phyloP scores from a whole-genome alignment of 371 early-diverging fungal species.

The Dichotomocladium elegans region DNA sequence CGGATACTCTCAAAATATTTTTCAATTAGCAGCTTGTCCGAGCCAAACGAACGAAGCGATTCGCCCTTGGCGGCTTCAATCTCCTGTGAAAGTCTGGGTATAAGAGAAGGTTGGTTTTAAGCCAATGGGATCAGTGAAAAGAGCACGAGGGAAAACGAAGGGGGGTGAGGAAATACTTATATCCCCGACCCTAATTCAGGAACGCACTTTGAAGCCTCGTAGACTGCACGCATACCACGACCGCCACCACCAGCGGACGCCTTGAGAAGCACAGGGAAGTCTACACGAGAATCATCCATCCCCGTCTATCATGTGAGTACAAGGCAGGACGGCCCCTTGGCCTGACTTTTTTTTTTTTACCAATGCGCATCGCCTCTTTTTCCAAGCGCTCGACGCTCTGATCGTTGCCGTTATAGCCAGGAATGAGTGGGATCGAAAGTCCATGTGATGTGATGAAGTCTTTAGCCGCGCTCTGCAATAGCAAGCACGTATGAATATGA shows the following conservation, averaged over 20 bases:
- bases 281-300: constrained; percentile 24
- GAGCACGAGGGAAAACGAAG: no score
- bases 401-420: constrained; percentile 89
- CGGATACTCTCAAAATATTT: constrained; percentile 89
- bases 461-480: constrained; percentile 69
- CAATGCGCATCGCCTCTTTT: constrained; percentile 51
- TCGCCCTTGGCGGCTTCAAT: constrained; percentile 78
- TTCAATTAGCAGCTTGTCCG: constrained; percentile 86
- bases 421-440: constrained; percentile 82
- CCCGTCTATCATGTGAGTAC: neutral
- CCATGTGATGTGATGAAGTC: constrained; percentile 39
- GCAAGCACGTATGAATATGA: neutral
- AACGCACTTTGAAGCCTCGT: constrained; percentile 37
- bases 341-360: constrained; percentile 11
- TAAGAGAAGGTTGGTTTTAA: no score
- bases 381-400: constrained; percentile 46
- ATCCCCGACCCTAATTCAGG: no score
- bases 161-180: no score
- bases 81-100: constrained; percentile 19
- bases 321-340: no score
- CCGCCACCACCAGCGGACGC: constrained; percentile 93
- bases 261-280: constrained; percentile 86
- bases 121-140: no score
- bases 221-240: constrained; percentile 81
- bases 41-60: constrained; percentile 86